Conservation (phyloP, 2,329 filamentous ascomycete species). For the Xylaria sp. region DNA sequence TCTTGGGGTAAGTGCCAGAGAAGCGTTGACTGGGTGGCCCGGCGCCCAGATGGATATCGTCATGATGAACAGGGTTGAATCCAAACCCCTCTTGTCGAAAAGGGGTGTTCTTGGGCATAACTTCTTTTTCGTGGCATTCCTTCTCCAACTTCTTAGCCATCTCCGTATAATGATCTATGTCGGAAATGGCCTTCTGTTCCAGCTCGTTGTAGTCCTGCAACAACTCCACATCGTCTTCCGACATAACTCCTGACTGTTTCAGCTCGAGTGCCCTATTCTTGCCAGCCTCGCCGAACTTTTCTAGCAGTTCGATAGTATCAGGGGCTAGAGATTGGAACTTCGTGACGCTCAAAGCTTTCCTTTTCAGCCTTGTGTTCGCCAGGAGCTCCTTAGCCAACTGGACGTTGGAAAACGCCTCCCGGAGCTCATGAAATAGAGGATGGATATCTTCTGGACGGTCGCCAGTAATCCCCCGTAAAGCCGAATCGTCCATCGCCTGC, state of each 20-base stretch:
- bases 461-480: conserved; percentile 35
- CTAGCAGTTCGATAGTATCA: conserved; percentile 28
- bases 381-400: conserved; percentile 52
- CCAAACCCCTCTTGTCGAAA: conserved; percentile 46
- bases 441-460: conserved; percentile 46
- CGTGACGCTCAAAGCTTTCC: conserved; percentile 31
- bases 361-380: conserved; percentile 46
- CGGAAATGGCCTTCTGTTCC: conserved; percentile 38
- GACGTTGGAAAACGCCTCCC: conserved; percentile 48
- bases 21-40: conserved; percentile 16
- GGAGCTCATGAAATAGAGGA: conserved; percentile 50
- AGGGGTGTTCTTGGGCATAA: conserved; percentile 47
- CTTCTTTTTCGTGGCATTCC: conserved; percentile 45
- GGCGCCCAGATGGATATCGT: conserved; percentile 47
- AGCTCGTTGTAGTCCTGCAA: conserved; percentile 46
- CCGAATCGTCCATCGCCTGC: conserved; percentile 24
- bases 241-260: conserved; percentile 37
- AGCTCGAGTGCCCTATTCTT: conserved; percentile 41
- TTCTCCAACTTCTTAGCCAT: conserved; percentile 41
- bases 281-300: conserved; percentile 34
- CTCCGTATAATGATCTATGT: conserved; percentile 39
- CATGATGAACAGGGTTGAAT: conserved; percentile 42
- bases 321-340: conserved; percentile 27
- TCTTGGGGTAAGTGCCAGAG: conserved; percentile 25
- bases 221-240: conserved; percentile 47